Percentiles rank a stretch among this genome's conserved stretches.
Conservation (phyloP, 805 yeast genomes). For the Starmerella potacharoeniae region DNA sequence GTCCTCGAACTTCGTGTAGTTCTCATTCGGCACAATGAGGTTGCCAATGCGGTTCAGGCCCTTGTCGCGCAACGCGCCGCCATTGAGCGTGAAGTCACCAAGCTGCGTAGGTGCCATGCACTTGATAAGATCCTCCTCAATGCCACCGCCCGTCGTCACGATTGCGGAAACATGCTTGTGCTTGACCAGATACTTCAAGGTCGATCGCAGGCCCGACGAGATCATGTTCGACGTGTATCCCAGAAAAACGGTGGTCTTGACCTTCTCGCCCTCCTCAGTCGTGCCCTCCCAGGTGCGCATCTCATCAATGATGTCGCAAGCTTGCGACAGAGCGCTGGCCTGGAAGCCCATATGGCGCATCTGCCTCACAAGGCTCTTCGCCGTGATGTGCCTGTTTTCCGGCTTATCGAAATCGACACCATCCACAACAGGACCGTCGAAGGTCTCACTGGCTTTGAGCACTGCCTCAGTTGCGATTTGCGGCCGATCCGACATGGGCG, state of each 20-base stretch:
- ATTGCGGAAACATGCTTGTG: conserved; percentile 89
- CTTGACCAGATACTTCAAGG: conserved; percentile 78
- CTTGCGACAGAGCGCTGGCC: conserved; percentile 73
- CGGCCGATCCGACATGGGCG: conserved; percentile 11
- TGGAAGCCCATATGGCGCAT: conserved; percentile 98
- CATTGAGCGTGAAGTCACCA: conserved; percentile 81
- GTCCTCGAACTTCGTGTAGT: conserved; percentile 94
- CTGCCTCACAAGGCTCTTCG: conserved; percentile 62
- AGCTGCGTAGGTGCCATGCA: conserved; percentile 92
- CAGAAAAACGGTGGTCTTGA: conserved; percentile 81
- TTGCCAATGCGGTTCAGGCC: conserved; percentile 98
- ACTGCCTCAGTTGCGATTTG: conserved; percentile 78
- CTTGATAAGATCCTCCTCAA: conserved; percentile 94
- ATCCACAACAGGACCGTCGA: conserved; percentile 59
- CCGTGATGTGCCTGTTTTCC: conserved; percentile 63
- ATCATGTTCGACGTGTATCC: conserved; percentile 96
- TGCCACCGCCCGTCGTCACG: conserved; percentile 97
- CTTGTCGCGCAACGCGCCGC: conserved; percentile 72
- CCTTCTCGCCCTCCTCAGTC: conserved; percentile 46
- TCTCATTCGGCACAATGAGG: conserved; percentile 91
- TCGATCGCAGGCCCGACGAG: conserved; percentile 87
- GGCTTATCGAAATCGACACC: conserved; percentile 86
- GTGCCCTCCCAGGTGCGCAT: conserved; percentile 93
- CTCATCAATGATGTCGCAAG: conserved; percentile 82
- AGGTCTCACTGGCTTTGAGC: conserved; percentile 71